Evolutionary conservation across 164 flowering plant species (phyloP).

Genomic region (Aristolochia californica): DNA sequence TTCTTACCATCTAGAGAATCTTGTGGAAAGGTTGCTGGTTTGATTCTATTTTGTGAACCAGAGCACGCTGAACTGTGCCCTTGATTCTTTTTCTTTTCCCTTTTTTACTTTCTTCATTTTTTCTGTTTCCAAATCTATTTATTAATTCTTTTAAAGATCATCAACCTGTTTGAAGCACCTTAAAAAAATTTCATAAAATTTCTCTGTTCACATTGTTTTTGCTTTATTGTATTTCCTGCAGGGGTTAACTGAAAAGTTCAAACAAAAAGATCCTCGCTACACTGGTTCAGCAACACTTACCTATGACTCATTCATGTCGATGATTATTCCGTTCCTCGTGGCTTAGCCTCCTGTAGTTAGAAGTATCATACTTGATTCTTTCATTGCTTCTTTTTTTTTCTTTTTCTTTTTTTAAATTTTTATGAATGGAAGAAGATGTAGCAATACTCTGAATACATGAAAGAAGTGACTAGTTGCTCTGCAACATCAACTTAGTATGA

Average conservation of each 20-base stretch:
- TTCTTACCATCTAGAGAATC: neutral
- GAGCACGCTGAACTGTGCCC: no score
- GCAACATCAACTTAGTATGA: no score
- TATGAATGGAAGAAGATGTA: neutral
- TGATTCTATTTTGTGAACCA: no score
- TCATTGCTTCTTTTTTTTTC: neutral
- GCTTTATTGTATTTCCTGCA: conserved; percentile 15
- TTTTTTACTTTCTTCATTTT: no score
- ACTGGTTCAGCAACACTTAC: conserved; percentile 61
- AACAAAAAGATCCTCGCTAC: conserved; percentile 56
- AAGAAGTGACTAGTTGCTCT: no score
- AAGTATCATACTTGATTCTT: neutral
- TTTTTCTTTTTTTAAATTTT: no score
- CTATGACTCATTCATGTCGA: conserved; percentile 57
- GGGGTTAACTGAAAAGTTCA: conserved; percentile 82
- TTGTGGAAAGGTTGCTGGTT: no score
- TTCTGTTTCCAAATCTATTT: no score
- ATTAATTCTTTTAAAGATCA: no score
- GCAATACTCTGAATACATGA: neutral
- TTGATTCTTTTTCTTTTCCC: no score
- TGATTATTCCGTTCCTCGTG: conserved; percentile 65
- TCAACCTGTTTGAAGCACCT: neutral
- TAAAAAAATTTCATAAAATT: no score
- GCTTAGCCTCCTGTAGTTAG: neutral
- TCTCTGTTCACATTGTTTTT: neutral